phyloP scores from a whole-genome alignment of 352 stramenopile genomes.

The Phytophthora niederhauseri region DNA sequence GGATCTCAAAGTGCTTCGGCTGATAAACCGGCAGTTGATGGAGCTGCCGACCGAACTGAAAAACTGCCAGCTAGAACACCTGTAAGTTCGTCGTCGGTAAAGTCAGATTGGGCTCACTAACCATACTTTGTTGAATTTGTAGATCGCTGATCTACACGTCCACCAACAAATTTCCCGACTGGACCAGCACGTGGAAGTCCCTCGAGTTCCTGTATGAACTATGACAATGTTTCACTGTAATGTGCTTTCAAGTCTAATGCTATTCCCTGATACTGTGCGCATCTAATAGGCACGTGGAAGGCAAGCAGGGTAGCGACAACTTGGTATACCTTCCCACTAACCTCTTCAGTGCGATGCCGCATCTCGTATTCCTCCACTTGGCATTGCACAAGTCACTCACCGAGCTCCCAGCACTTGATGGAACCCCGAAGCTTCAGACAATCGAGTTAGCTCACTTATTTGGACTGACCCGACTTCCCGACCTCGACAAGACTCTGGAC shows the following conservation, averaged over 20 bases:
- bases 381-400: slow-evolving; percentile 25
- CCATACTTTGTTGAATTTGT: not conserved
- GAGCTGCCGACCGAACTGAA: slow-evolving; percentile 35
- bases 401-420: slow-evolving; percentile 36
- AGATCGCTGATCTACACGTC: slow-evolving; percentile 47
- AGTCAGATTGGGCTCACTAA: slow-evolving; percentile 6
- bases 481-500: slow-evolving; percentile 22
- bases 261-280: not conserved
- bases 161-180: slow-evolving; percentile 26
- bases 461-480: slow-evolving; percentile 27
- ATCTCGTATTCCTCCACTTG: slow-evolving; percentile 44
- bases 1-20: slow-evolving; percentile 41
- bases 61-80: slow-evolving; percentile 38
- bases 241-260: not conserved
- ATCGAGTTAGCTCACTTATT: slow-evolving; percentile 35
- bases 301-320: slow-evolving; percentile 26
- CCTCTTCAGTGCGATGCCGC: slow-evolving; percentile 42
- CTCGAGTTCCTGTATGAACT: slow-evolving; percentile 50
- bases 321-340: slow-evolving; percentile 30
- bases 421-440: slow-evolving; percentile 36
- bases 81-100: slow-evolving; percentile 40
- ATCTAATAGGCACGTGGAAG: slow-evolving; percentile 8
- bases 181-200: slow-evolving; percentile 32
- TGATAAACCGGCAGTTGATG: slow-evolving; percentile 43
- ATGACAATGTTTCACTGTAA: not conserved